Evolutionary conservation across 768 basidiomycete genomes (phyloP), one percentile per base, ranked within the genome.

Genomic region (Amanita polypyramis): DNA sequence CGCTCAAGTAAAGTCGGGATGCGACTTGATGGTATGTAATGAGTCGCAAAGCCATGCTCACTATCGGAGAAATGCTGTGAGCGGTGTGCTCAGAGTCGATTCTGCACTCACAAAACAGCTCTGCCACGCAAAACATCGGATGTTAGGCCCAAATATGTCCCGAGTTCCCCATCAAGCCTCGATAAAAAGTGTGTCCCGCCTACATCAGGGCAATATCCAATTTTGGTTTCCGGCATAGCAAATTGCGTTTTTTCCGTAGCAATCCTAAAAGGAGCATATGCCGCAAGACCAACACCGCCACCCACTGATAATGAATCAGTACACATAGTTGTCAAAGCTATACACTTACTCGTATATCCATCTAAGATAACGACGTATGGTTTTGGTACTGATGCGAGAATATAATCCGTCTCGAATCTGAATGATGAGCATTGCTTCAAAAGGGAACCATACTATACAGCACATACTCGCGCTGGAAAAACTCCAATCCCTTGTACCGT

Each of bases 151-250:
- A 98, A 78, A 68, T 95, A 99, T n/a, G 91, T 85, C 35, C 96
- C 96, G 38, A 98, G 59, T 54, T 91, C 73, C 9, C 96, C 96
- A 59, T 99, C 96, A 51, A 97, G 66, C 54, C 83, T 78, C 32
- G 92, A 82, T 43, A 99, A 69, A 70, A 92, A 94, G 67, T 79
- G 88, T 56, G 79, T 92, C 23, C 84, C 85, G 15, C 96, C 96
- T 20, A 99, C 94, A 64, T 99, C 95, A 23, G 95, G 94, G 54
- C 69, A 80, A 60, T 88, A 91, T 37, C 85, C 87, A 57, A 93
- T 92, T 58, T 85, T 87, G 10, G 88, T 92, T 69, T 99, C 96
- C 12, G 96, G 96, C 96, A 98, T 98, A 5, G 92, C 85, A 61
- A 97, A 88, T 1, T 76, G 50, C 0, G 94, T 96, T 21, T 85